Base-by-base conservation (phyloP, 352 stramenopile species). In the Phytophthora europaea region DNA sequence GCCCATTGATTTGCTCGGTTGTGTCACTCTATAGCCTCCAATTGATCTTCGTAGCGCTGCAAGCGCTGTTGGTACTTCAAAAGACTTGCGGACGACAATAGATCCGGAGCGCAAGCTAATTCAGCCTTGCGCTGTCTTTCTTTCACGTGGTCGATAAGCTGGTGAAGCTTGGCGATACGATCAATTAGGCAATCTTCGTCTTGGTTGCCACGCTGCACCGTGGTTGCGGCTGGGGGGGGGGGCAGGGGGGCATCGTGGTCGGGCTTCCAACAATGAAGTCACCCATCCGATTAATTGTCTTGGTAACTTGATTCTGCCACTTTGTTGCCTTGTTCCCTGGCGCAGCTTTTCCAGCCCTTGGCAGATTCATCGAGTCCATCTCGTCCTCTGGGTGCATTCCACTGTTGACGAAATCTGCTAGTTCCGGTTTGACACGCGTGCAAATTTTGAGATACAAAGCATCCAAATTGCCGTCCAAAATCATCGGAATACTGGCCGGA, bases 391-490 rank as follows among this genome's bases (percentile, higher is more conserved):
- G 47, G 15, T 26, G 47, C 20, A 53, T 53, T 28, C 47, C 47
- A 53, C 47, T 20, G 10, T 53, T 53, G 47, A 31, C 47, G 9
- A 53, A 53, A 50, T 16, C 43, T 16, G 47, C 47, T 13, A 31
- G 47, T 28, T 53, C 47, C 16, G 47, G 20, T 53, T 53, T 53
- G 9, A 53, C 47, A 28, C 8, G n/a, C 26, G 47, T 53, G 9
- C 47, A 53, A 28, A 53, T 52, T n/a, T 53, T 2, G n/a, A 53
- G 15, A 53, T 53, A 53, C 20, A 20, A n/a, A 53, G 47, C 47
- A 13, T 53, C 47, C 20, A 53, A 53, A 13, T 53, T 53, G 16
- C 47, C 47, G 8, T 53, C 47, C 47, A 53, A 53, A 53, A 53
- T 31, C 18, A 9, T 53, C 20, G n/a, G 20, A 53, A 31, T 53